Conservation (phyloP, 768 basidiomycete species). For the Neoboletus brunneissimus region DNA sequence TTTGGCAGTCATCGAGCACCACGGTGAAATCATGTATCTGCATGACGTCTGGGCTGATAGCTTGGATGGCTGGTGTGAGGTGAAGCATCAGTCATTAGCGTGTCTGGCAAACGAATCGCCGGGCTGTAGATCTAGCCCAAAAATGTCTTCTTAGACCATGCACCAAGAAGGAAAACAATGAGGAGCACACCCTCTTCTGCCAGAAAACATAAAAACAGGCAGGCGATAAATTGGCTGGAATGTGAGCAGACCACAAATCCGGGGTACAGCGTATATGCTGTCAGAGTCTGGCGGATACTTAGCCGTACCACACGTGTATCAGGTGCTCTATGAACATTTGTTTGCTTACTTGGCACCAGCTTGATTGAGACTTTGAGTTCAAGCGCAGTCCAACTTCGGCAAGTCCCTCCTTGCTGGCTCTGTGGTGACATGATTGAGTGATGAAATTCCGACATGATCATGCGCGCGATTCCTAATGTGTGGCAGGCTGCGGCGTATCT, state of each 20-base stretch:
- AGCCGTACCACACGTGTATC: too few relatives aligned
- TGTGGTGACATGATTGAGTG: background rate
- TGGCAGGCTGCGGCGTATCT: background rate
- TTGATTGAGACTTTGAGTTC: too few relatives aligned
- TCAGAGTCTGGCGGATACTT: too few relatives aligned
- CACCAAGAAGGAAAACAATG: background rate
- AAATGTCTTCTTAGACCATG: background rate
- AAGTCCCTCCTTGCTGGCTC: background rate
- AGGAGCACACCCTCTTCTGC: too few relatives aligned
- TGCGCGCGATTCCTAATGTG: background rate
- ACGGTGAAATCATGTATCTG: background rate
- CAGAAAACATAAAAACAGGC: too few relatives aligned
- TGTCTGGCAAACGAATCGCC: background rate
- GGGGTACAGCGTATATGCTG: too few relatives aligned
- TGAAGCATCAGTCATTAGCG: background rate
- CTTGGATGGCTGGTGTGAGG: background rate
- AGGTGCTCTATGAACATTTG: too few relatives aligned
- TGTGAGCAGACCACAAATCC: too few relatives aligned
- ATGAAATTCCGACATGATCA: background rate
- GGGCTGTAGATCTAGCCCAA: background rate
- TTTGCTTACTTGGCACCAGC: too few relatives aligned
- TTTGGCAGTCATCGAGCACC: background rate
- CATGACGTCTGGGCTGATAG: background rate
- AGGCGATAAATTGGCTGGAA: too few relatives aligned
- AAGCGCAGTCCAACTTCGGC: too few relatives aligned